Conservation (phyloP, 2,329 filamentous ascomycete species). For the Rutstroemia sp. region DNA sequence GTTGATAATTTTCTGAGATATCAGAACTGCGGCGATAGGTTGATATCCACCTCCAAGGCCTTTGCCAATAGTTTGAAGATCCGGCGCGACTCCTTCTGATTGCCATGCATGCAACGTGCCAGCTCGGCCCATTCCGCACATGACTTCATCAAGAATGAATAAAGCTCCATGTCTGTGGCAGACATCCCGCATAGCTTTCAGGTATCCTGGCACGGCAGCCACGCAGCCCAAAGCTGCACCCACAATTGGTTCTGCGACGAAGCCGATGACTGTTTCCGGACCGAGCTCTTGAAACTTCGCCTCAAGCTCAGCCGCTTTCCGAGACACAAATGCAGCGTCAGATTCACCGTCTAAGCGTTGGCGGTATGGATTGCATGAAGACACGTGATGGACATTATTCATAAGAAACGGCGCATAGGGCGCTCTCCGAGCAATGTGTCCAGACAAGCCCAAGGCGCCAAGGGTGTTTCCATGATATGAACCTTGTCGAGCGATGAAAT, state of each 20-base stretch:
- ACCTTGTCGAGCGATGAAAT: slow-evolving; percentile 57
- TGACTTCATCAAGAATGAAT: slow-evolving; percentile 70
- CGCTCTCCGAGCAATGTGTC: slow-evolving; percentile 49
- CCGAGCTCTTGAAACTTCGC: slow-evolving; percentile 53
- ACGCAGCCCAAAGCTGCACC: slow-evolving; percentile 66
- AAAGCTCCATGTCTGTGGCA: slow-evolving; percentile 67
- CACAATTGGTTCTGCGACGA: slow-evolving; percentile 57
- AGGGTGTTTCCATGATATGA: slow-evolving; percentile 68
- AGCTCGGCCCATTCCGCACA: slow-evolving; percentile 49
- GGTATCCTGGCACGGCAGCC: slow-evolving; percentile 58
- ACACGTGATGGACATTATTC: slow-evolving; percentile 47
- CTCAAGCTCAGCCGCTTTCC: slow-evolving; percentile 55
- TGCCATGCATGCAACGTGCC: slow-evolving; percentile 51
- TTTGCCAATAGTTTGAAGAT: slow-evolving; percentile 61
- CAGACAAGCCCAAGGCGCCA: slow-evolving; percentile 51
- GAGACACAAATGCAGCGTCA: slow-evolving; percentile 46
- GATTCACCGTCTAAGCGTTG: slow-evolving; percentile 42
- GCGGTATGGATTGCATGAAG: slow-evolving; percentile 58
- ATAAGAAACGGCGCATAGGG: slow-evolving; percentile 52
- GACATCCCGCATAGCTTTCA: slow-evolving; percentile 57
- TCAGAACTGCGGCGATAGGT: slow-evolving; percentile 53
- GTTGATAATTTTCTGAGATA: slow-evolving; percentile 43
- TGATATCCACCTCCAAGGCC: slow-evolving; percentile 57
- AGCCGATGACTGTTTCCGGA: slow-evolving; percentile 55
- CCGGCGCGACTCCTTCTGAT: slow-evolving; percentile 45